phyloP scores from a whole-genome alignment of 208 protist species.

The Trichomonas tenax region DNA sequence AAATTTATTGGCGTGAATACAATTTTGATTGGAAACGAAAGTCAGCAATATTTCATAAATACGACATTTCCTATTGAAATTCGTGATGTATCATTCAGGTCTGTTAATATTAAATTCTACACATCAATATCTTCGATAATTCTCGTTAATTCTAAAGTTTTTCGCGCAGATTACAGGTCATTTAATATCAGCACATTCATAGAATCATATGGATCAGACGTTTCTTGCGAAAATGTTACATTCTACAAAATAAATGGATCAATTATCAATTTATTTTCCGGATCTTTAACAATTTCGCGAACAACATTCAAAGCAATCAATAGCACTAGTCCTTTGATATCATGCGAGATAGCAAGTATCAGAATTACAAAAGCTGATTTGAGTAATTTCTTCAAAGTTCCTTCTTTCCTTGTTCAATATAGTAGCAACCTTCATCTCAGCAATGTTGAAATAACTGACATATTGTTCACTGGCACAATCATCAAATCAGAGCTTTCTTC shows the following conservation, averaged over 20 bases:
- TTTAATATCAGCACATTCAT: not conserved
- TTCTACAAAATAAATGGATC: not conserved
- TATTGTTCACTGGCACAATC: not conserved
- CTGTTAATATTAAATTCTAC: not conserved
- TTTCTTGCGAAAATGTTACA: not conserved
- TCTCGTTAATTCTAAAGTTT: not conserved
- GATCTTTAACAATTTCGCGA: not conserved
- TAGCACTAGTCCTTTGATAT: not conserved
- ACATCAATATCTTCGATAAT: not conserved
- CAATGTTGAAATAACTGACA: not conserved
- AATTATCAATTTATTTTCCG: not conserved
- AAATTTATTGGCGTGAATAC: not conserved
- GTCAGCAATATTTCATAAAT: not conserved
- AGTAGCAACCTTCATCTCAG: not conserved
- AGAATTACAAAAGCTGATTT: not conserved
- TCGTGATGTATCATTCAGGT: not conserved
- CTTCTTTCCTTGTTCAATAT: not conserved
- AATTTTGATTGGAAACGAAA: not conserved
- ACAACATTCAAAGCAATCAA: not conserved
- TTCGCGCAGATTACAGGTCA: not conserved
- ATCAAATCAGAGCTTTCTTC: not conserved
- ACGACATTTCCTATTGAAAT: not conserved
- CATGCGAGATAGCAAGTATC: not conserved
- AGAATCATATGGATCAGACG: not conserved
- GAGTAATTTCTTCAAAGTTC: not conserved